These are phyloP conservation scores for Amaranthus tricolor DNA, from an alignment of 179 eudicot species.

Conservation along the genomic window DNA sequence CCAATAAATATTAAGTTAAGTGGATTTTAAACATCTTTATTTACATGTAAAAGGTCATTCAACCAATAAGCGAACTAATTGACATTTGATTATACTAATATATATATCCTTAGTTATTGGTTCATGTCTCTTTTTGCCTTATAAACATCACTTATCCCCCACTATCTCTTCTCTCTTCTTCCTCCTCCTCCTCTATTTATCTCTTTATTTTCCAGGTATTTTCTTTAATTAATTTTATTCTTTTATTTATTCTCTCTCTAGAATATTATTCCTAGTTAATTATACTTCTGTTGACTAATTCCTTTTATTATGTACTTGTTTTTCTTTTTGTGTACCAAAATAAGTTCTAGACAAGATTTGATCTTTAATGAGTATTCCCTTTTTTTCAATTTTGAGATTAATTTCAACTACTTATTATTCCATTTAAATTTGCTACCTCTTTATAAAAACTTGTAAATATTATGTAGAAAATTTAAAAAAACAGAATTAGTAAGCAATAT, in stretches of 20 bases:
- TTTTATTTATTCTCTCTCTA: not conserved
- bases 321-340: too few species aligned
- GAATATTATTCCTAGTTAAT: too few species aligned
- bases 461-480: not conserved
- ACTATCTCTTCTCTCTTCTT: not conserved
- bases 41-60: too few species aligned
- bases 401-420: not conserved
- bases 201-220: conserved; percentile 1
- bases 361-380: not conserved
- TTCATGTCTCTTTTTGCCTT: not conserved
- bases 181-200: not conserved
- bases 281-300: not conserved
- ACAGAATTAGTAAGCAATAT: not conserved
- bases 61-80: too few species aligned
- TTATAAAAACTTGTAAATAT: too few species aligned
- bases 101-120: not conserved
- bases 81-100: too few species aligned
- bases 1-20: too few species aligned
- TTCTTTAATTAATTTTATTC: not conserved
- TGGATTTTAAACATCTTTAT: too few species aligned
- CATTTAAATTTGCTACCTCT: too few species aligned
- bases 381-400: not conserved
- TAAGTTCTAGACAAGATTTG: not conserved
- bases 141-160: not conserved
- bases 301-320: not conserved